Conservation (phyloP, 768 basidiomycete species). For the Xanthoconium purpureum region DNA sequence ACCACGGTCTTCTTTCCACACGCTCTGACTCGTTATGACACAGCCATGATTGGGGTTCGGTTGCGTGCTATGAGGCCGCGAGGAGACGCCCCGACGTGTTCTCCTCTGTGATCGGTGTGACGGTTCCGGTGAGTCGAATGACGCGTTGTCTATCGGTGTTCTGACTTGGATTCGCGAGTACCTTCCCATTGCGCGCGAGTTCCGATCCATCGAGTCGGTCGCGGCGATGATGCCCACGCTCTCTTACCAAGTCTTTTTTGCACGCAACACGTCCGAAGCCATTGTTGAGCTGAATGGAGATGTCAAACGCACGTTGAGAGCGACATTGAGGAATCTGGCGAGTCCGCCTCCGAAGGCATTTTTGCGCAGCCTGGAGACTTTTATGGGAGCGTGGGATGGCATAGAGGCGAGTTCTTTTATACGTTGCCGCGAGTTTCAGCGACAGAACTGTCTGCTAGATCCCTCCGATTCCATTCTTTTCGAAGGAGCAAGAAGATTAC, state of each 20-base stretch:
- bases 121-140: conserved; percentile 51
- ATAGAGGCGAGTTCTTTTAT: conserved; percentile 14
- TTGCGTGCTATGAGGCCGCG: conserved; percentile 65
- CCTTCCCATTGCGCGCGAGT: conserved; percentile 49
- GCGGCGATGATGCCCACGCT: conserved; percentile 46
- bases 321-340: conserved; percentile 48
- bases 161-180: conserved; percentile 42
- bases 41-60: conserved; percentile 77
- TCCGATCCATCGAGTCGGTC: conserved; percentile 44
- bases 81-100: conserved; percentile 66
- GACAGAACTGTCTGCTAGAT: conserved; percentile 40
- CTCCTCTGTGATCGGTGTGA: conserved; percentile 52
- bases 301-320: conserved; percentile 54
- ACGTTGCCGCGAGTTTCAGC: background rate
- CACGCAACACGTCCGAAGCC: conserved; percentile 45
- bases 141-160: background rate
- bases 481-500: conserved; percentile 62
- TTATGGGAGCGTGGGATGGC: conserved; percentile 50
- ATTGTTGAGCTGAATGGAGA: conserved; percentile 53
- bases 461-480: conserved; percentile 59
- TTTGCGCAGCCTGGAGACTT: conserved; percentile 48
- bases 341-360: conserved; percentile 57
- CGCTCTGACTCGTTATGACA: background rate
- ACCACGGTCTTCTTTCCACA: background rate
- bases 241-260: conserved; percentile 65